A percentile compares a stretch with the other conserved stretches of the same genome.
Conservation (phyloP, 352 stramenopile species). For the Globisporangium emineosum region DNA sequence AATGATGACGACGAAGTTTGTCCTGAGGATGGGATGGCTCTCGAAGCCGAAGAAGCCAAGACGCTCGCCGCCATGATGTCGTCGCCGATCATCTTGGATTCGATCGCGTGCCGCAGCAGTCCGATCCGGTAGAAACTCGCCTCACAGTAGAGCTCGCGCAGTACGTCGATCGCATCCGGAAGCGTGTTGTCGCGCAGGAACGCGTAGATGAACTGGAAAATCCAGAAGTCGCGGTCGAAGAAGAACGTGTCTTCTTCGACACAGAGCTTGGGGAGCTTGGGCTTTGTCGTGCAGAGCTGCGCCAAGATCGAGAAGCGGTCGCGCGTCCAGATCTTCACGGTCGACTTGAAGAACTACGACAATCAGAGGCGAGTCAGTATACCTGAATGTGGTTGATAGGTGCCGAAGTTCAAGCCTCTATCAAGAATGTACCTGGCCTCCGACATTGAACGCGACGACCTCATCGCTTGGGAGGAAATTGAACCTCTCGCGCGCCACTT, state of each 20-base stretch:
- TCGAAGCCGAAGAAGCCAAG: constrained; percentile 8
- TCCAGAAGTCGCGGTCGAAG: constrained; percentile 70
- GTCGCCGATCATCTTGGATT: constrained; percentile 70
- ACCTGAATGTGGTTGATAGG: not conserved
- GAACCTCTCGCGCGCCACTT: constrained; percentile 46
- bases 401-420: not conserved
- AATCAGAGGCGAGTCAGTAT: not conserved
- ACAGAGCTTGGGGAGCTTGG: constrained; percentile 49
- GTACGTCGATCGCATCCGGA: constrained; percentile 45
- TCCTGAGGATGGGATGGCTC: constrained; percentile 1
- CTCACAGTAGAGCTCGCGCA: constrained; percentile 79
- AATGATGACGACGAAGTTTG: constrained; percentile 8
- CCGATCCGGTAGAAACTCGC: constrained; percentile 75
- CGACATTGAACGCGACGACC: constrained; percentile 70
- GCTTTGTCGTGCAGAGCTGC: constrained; percentile 65
- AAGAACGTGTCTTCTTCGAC: constrained; percentile 60
- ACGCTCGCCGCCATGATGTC: constrained; percentile 35
- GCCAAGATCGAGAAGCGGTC: constrained; percentile 81
- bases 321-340: constrained; percentile 66
- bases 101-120: constrained; percentile 70
- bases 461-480: constrained; percentile 45
- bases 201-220: constrained; percentile 68
- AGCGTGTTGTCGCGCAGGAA: constrained; percentile 69
- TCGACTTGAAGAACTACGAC: constrained; percentile 64
- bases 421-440: constrained; percentile 36